Base-by-base conservation (phyloP, 2,329 filamentous ascomycete genomes). In the Arthrobotrys megalospora region DNA sequence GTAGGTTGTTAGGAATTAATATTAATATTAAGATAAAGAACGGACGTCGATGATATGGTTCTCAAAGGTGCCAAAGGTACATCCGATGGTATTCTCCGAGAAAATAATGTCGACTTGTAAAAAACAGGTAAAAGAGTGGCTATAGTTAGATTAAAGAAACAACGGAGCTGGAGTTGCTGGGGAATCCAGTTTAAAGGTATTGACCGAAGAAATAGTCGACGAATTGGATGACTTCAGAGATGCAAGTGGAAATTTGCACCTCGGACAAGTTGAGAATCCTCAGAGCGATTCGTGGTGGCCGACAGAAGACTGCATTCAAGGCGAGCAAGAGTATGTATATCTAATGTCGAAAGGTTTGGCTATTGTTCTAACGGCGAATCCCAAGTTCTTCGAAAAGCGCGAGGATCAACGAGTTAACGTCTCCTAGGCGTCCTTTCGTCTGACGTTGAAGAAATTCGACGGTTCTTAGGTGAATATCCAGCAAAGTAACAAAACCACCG, bases 1-100 rank as follows among this genome's bases (percentile, higher is more conserved):
- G 81, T 82, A 81, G 75, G 80, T 82, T 81, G 81, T 83, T 81
- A 82, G 48, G 41, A 43, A 83, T 81, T 81, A 90, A 84, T 85
- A 88, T 70, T 76, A 76, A 28, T 60, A 63, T 55, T 76, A 66
- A 68, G 47, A 36, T 50, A 81, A 81, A 82, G 83, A 85, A 83
- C 83, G 85, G 81, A 83, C 82, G 84, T 84, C 81, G 80, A 81
- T 77, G 62, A 76, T 80, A 47, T 36, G 34, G 16, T 28, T 68
- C 60, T 43, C 64, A 32, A 38, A 34, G 34, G 47, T 53, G 43
- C 34, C 64, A 62, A 63, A 52, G n/a, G 21, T 38, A 12, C 53
- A 77, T 71, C 19, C 52, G 58, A 38, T 68, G 66, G n/a, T 60
- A 38, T 41, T 34, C 38, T 24, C 16, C 32, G 16, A 60, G 60